A percentile compares a stretch with the other conserved stretches of the same genome.
These are phyloP conservation scores for Echeveria elegans DNA, from an alignment of 164 flowering plant genomes.

Conservation along the genomic window DNA sequence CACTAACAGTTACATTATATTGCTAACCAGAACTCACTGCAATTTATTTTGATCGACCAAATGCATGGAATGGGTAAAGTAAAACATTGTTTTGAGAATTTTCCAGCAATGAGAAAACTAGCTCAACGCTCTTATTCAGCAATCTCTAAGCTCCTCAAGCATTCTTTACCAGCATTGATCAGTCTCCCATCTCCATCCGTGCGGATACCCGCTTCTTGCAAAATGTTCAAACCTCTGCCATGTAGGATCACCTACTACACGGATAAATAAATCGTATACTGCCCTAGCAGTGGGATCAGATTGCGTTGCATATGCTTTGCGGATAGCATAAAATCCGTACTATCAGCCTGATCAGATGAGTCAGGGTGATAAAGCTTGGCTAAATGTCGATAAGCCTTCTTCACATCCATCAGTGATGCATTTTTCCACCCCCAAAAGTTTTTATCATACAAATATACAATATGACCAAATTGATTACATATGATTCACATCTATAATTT, in stretches of 20 bases:
- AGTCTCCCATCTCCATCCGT: background rate
- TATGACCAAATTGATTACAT: too few relatives aligned
- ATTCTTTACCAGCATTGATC: conserved; percentile 3
- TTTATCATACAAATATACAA: too few relatives aligned
- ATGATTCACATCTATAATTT: too few relatives aligned
- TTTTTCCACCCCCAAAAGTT: too few relatives aligned
- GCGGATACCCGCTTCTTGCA: background rate
- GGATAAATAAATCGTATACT: background rate
- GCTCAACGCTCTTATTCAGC: conserved; percentile 1
- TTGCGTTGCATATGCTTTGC: background rate
- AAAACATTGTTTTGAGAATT: too few relatives aligned
- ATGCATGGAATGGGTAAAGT: too few relatives aligned
- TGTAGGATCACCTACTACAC: background rate
- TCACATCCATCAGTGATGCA: background rate
- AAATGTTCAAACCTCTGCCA: background rate
- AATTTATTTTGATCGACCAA: too few relatives aligned
- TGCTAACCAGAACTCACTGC: too few relatives aligned
- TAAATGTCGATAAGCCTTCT: background rate
- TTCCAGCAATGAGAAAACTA: too few relatives aligned
- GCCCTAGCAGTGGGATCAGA: background rate
- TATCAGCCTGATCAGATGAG: background rate
- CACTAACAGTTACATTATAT: too few relatives aligned
- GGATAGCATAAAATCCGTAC: background rate
- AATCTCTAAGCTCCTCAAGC: background rate
- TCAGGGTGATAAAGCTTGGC: conserved; percentile 6